Evolutionary conservation across 2,329 filamentous ascomycete species (phyloP).

Genomic region (Arthroderma sp.): DNA sequence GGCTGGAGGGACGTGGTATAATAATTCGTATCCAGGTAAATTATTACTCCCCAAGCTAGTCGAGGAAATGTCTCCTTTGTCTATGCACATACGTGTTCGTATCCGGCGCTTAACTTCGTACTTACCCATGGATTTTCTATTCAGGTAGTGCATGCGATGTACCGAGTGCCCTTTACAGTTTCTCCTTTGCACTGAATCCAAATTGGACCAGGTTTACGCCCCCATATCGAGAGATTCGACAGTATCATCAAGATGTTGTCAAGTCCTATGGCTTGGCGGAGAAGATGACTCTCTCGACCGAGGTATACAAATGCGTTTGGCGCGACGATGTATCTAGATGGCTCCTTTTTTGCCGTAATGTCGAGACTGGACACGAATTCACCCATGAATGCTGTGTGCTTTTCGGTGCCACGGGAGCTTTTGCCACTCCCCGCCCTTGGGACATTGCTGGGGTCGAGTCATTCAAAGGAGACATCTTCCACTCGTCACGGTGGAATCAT

Average conservation of each 20-base stretch:
- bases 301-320: conserved; percentile 38
- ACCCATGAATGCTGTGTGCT: conserved; percentile 37
- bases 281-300: conserved; percentile 42
- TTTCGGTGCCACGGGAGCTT: conserved; percentile 38
- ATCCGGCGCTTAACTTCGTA: too few species aligned
- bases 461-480: conserved; percentile 16
- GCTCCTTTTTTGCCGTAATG: conserved; percentile 20
- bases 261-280: conserved; percentile 36
- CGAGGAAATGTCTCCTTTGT: neutral
- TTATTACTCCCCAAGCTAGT: neutral
- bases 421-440: conserved; percentile 40
- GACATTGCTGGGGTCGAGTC: conserved; percentile 15
- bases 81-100: too few species aligned
- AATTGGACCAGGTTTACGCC: conserved; percentile 39
- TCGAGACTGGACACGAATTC: conserved; percentile 13
- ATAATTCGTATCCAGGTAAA: conserved; percentile 44
- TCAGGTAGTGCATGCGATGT: conserved; percentile 41
- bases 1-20: conserved; percentile 50
- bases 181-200: conserved; percentile 40
- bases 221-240: conserved; percentile 36
- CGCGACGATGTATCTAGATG: conserved; percentile 39
- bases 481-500: conserved; percentile 18
- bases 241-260: conserved; percentile 38
- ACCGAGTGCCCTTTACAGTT: conserved; percentile 42
- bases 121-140: conserved; percentile 9